Evolutionary conservation across 768 basidiomycete genomes (phyloP).

Genomic region (Lyophyllum decastes): DNA sequence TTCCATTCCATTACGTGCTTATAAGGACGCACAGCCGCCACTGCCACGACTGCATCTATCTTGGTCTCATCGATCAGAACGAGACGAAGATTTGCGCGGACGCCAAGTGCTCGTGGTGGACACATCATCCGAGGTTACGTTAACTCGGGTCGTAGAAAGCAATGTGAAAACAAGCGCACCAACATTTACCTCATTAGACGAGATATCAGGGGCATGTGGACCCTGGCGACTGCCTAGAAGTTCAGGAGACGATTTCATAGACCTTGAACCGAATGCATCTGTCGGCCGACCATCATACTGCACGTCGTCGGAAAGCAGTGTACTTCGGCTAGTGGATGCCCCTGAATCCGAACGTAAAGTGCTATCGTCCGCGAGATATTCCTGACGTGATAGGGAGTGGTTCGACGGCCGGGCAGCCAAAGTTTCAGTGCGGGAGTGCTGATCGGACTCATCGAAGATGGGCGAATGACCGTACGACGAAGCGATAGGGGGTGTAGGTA

Average conservation of each 20-base stretch:
- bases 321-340: constrained; percentile 6
- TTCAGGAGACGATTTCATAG: neutral
- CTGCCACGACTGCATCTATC: neutral
- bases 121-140: neutral
- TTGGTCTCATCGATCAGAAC: neutral
- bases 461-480: neutral
- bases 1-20: constrained; percentile 12
- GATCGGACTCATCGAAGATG: constrained; percentile 2
- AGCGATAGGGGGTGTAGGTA: constrained; percentile 1
- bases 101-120: neutral
- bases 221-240: neutral
- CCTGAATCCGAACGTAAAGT: constrained; percentile 6
- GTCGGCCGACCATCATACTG: neutral
- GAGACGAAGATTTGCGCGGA: constrained; percentile 4
- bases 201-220: neutral
- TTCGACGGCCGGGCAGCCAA: constrained; percentile 8
- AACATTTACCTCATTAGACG: constrained; percentile 6
- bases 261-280: neutral
- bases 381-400: constrained; percentile 13
- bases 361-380: constrained; percentile 1
- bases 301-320: neutral
- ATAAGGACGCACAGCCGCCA: neutral
- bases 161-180: neutral
- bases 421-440: constrained; percentile 5
- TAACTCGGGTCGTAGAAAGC: neutral